Base-by-base conservation (phyloP, 805 yeast genomes). In the Wickerhamomyces mucosus region DNA sequence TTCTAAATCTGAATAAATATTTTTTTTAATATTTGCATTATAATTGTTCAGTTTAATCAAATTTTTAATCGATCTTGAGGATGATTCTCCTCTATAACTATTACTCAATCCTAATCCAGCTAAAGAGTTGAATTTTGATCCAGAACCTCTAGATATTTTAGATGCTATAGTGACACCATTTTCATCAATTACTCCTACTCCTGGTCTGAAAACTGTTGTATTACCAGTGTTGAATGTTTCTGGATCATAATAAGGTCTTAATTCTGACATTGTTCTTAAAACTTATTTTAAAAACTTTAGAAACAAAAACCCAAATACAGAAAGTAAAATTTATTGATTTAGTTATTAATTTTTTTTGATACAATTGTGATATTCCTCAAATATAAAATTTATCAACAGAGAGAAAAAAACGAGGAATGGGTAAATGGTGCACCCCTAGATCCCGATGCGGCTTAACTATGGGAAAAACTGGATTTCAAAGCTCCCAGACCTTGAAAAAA, bases 231-330 rank as follows among this genome's bases (percentile, higher is more conserved):
- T 65, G 51, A 80, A 80, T 1, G 76, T 59, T 17, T 67, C 77
- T n/a, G 78, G 68, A 51, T 78, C 75, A 48, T 76, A 73, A 53
- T 80, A 80, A 3, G 89, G 89, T 55, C 92, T 67, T 33, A 67
- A 54, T 18, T 16, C 20, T 7, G 31, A 23, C 35, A 32, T 32
- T 21, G n/a, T n/a, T n/a, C n/a, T n/a, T n/a, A n/a, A n/a, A n/a
- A n/a, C n/a, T n/a, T n/a, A n/a, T n/a, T n/a, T n/a, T n/a, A n/a
- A n/a, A n/a, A n/a, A n/a, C n/a, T n/a, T n/a, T n/a, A n/a, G n/a
- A n/a, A n/a, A n/a, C n/a, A n/a, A n/a, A n/a, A n/a, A n/a, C n/a
- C n/a, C n/a, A n/a, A n/a, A n/a, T n/a, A n/a, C n/a, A n/a, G n/a
- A n/a, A n/a, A n/a, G n/a, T n/a, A n/a, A n/a, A n/a, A n/a, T n/a